phyloP scores from a whole-genome alignment of 148 eudicot genomes.

The Hydrangea macrophylla region DNA sequence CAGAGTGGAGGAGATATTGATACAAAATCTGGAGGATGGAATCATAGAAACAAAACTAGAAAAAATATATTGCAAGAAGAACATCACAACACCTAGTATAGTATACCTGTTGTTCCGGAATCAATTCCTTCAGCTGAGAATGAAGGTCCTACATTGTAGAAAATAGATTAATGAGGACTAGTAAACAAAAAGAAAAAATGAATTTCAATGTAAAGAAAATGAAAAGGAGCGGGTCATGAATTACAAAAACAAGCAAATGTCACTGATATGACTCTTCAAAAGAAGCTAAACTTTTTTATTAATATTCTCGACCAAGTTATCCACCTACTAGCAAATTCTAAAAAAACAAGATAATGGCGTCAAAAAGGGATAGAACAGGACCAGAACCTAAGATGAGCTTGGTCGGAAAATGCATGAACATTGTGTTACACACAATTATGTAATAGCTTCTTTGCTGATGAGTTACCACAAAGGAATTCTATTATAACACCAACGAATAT shows the following conservation, averaged over 20 bases:
- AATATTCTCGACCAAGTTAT: no score
- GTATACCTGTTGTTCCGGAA: constrained; percentile 90
- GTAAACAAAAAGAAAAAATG: not conserved
- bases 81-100: constrained; percentile 2
- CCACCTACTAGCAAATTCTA: not conserved
- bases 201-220: no score
- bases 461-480: not conserved
- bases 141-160: constrained; percentile 66
- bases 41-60: not conserved
- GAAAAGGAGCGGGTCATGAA: not conserved
- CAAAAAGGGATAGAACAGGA: not conserved
- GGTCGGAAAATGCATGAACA: not conserved
- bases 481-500: no score
- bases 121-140: constrained; percentile 88
- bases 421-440: not conserved
- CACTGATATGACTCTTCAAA: not conserved
- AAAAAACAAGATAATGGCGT: not conserved
- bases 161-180: constrained; percentile 4
- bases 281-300: not conserved
- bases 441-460: not conserved
- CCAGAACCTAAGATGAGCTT: not conserved
- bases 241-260: not conserved
- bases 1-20: not conserved
- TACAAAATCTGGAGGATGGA: constrained; percentile 2
- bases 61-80: not conserved